Base-by-base conservation (phyloP, 2,329 filamentous ascomycete species). In the Botryotinia convoluta region DNA sequence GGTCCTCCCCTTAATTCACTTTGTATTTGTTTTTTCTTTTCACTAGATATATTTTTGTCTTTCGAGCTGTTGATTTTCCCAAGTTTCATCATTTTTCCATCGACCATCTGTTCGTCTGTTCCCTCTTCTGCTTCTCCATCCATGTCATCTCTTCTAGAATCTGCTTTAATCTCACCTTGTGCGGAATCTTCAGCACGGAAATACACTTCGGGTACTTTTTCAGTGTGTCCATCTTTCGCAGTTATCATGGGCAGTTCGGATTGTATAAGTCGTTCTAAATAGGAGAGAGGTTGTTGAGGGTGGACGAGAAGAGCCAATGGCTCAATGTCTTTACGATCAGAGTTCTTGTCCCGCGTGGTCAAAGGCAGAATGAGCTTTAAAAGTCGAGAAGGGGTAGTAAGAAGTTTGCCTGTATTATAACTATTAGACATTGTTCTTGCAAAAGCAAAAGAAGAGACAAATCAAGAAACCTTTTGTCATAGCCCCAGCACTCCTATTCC, bases 271-370 rank as follows among this genome's bases (percentile, higher is more conserved):
- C 93, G 89, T 81, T 97, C 93, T 60, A 97, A 89, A 81, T 97
- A 97, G 14, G 93, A 97, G 4, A 98, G 86, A 0, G 95, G 95
- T 80, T 98, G 95, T 75, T 97, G 93, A 0, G 95, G 94, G 78
- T 97, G 95, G 0, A 97, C 87, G 3, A 97, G 88, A 0, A 97
- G 87, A 0, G 94, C 94, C 20, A 97, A 85, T 0, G 94, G 94
- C 77, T 97, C 93, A n/a, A 95, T 89, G 65, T 90, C 87, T 82
- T 92, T 91, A 73, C 89, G 86, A 75, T 90, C 87, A 2, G 83
- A 83, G 75, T 88, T 87, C 44, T 85, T 84, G 73, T 91, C 89
- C 63, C 85, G 83, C 0, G 88, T 91, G 0, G 89, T 89, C 26
- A 75, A 73, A 37, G 73, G 74, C 2, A 75, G 20, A 29, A 75